Percentiles rank a stretch among this genome's conserved stretches.
phyloP scores from a whole-genome alignment of 2,329 filamentous ascomycete genomes.

The Colletotrichum karsti region DNA sequence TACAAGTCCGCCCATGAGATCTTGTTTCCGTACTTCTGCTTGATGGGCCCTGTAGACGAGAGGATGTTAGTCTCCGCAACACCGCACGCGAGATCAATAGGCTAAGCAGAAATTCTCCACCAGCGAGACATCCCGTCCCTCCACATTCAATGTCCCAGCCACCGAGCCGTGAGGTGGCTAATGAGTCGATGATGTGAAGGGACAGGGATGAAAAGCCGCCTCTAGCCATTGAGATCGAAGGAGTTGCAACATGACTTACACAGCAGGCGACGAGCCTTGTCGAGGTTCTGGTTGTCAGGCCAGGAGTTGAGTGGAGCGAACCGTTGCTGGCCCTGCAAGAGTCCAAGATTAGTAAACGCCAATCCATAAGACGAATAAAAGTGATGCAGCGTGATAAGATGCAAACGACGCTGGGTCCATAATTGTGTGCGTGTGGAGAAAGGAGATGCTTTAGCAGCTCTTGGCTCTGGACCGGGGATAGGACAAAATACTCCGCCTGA shows the following conservation, averaged over 20 bases:
- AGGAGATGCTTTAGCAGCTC: neutral
- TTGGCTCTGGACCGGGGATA: constrained; percentile 15
- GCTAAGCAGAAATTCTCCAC: neutral
- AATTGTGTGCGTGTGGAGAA: constrained; percentile 8
- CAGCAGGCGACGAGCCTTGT: constrained; percentile 82
- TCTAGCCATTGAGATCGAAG: neutral
- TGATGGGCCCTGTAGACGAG: constrained; percentile 62
- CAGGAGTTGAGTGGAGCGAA: constrained; percentile 85
- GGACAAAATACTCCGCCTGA: constrained; percentile 8
- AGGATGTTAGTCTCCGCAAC: neutral
- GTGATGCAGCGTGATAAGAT: constrained; percentile 3
- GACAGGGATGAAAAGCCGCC: neutral
- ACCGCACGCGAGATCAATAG: neutral
- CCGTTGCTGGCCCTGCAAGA: constrained; percentile 71
- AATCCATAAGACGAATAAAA: neutral
- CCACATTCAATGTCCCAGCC: neutral
- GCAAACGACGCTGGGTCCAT: constrained; percentile 8
- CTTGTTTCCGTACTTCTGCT: constrained; percentile 86
- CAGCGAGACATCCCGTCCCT: neutral
- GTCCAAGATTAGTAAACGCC: constrained; percentile 22
- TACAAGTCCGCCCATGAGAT: constrained; percentile 83
- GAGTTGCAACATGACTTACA: constrained; percentile 24
- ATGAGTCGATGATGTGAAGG: neutral
- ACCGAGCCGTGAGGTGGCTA: neutral
- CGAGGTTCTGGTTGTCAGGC: constrained; percentile 81